A percentile compares a stretch with the other conserved stretches of the same genome.
Evolutionary conservation across 306 rosid species (phyloP).

Genomic region (Quercus engelmannii): DNA sequence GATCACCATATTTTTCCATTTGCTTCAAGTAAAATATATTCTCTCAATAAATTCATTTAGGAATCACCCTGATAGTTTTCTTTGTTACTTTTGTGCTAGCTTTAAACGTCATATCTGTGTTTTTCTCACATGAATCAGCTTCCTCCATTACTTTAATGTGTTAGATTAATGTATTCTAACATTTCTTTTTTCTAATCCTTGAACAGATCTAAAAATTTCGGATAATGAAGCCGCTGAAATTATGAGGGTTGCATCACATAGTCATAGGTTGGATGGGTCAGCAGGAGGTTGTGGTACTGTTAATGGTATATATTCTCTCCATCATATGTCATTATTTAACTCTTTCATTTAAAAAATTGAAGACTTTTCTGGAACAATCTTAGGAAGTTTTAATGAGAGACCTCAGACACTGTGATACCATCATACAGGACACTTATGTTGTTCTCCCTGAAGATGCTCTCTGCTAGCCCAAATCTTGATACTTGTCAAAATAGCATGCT

Average conservation of each 20-base stretch:
- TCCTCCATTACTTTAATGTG: background rate
- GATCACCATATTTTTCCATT: too few species aligned
- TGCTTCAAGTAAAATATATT: too few species aligned
- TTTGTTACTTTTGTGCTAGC: background rate
- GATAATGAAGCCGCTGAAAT: slow-evolving; percentile 70
- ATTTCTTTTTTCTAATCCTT: slow-evolving; percentile 7
- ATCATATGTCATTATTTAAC: background rate
- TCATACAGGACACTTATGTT: background rate
- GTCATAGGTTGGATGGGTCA: slow-evolving; percentile 45
- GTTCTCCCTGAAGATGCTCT: background rate
- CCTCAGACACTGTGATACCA: background rate
- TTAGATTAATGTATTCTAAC: background rate
- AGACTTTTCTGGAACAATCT: background rate
- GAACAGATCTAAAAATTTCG: slow-evolving; percentile 55
- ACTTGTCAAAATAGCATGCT: background rate
- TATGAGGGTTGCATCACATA: slow-evolving; percentile 49
- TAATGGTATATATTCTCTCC: slow-evolving; percentile 48
- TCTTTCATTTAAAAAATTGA: background rate
- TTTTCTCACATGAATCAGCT: background rate
- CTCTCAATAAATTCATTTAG: too few species aligned
- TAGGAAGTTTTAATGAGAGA: background rate
- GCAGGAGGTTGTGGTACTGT: slow-evolving; percentile 28
- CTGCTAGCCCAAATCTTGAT: too few species aligned
- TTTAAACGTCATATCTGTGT: background rate
- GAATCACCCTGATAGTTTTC: background rate